Evolutionary conservation across 345 rosid species (phyloP), one percentile per base, ranked within the genome.

Genomic region (Eucalyptus victrix): DNA sequence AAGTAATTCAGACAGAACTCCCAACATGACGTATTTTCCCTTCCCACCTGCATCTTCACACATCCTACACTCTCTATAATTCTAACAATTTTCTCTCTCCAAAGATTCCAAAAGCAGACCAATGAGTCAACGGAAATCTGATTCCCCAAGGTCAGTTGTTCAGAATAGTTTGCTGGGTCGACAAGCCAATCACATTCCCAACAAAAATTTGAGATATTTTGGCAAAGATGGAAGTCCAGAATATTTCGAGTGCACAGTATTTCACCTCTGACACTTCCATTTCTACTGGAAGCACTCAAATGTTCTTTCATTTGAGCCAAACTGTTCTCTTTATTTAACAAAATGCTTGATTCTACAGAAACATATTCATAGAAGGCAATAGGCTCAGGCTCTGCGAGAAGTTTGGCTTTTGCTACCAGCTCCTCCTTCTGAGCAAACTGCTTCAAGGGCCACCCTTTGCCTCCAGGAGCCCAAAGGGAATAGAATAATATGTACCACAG

Each of bases 371-470:
- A 87, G 53, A 92, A 93, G 47, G 90, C 89, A 76, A 23, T 12
- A 10, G 93, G 88, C 9, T 30, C 90, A n/a, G 50, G 86, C 87
- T 67, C 23, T 9, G 95, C 92, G 9, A 92, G 89, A 23, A 89
- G 90, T 88, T 91, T 90, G 30, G 95, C 95, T 86, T 90, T 93
- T 28, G 54, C 76, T 40, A 95, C 21, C 87, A 94, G 93, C 56
- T 91, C 88, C 88, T 92, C 89, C 88, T 90, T 88, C 23, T 87
- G 86, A 7, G 40, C 34, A 90, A 93, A 93, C 81, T 86, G 91
- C 91, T 93, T 92, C 56, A 93, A 89, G 19, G 94, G 95, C 95
- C 96, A 95, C 19, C 94, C 96, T 47, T 67, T 85, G 89, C 91
- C 87, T 89, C 92, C 92, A 32, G 67, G 58, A 37, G 87, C 87